Percentiles rank a stretch among this genome's conserved stretches.
phyloP scores from a whole-genome alignment of 1,139 yeast species.

The Lodderomyces theae region DNA sequence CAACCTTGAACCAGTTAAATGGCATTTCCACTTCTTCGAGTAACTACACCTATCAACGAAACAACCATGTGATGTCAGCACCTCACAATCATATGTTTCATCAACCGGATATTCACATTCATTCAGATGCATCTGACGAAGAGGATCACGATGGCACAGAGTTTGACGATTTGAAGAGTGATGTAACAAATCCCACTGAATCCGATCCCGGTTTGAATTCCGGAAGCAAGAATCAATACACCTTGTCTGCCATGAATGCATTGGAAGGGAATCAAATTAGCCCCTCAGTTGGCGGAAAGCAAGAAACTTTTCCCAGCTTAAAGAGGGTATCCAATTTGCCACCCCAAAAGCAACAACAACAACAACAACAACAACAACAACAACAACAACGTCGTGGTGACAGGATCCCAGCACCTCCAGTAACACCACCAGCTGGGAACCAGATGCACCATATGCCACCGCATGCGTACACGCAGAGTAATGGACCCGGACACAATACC shows the following conservation, averaged over 20 bases:
- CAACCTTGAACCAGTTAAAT: too few relatives aligned
- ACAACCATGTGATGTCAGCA: background rate
- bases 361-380: background rate
- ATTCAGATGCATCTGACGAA: constrained; percentile 6
- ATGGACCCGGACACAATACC: background rate
- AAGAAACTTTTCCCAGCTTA: constrained; percentile 11
- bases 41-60: background rate
- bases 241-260: constrained; percentile 12
- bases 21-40: background rate
- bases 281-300: background rate
- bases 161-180: background rate
- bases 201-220: background rate
- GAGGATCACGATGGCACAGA: background rate
- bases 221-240: constrained; percentile 2
- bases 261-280: constrained; percentile 8
- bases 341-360: background rate
- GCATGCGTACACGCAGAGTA: background rate
- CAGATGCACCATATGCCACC: background rate
- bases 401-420: background rate
- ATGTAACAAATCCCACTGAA: background rate
- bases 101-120: constrained; percentile 8
- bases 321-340: background rate
- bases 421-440: background rate
- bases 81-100: constrained; percentile 2
- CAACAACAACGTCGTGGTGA: background rate